A percentile compares a stretch with the other conserved stretches of the same genome.
phyloP scores from a whole-genome alignment of 352 stramenopile genomes.

The Phytophthora sp. region DNA sequence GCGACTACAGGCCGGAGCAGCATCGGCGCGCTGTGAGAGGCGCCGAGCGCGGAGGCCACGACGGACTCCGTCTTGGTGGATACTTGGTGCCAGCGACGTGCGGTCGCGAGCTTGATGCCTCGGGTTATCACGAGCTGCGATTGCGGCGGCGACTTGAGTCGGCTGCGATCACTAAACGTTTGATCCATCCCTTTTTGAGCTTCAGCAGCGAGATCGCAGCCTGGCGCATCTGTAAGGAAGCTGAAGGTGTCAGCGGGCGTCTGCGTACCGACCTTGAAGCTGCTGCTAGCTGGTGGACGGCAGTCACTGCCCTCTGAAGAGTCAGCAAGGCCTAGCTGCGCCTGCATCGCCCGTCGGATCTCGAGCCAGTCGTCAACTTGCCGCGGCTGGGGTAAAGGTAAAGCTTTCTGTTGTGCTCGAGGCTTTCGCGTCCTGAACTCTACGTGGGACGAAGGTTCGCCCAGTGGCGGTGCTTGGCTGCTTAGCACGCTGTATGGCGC shows the following conservation, averaged over 20 bases:
- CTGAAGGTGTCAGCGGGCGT: slow-evolving; percentile 16
- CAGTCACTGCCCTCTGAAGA: background rate
- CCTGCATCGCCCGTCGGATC: slow-evolving; percentile 43
- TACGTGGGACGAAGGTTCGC: slow-evolving; percentile 9
- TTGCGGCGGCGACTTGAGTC: background rate
- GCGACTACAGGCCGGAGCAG: background rate
- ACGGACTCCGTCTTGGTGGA: slow-evolving; percentile 57
- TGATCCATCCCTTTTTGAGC: background rate
- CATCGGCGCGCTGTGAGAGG: slow-evolving; percentile 9
- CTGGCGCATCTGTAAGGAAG: slow-evolving; percentile 33
- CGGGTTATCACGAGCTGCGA: background rate
- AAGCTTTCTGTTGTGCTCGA: slow-evolving; percentile 3
- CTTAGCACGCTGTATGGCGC: slow-evolving; percentile 27
- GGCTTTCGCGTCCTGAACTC: slow-evolving; percentile 24
- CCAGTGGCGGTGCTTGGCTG: slow-evolving; percentile 2
- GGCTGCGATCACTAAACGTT: background rate
- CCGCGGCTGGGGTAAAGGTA: background rate
- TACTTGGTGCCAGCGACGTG: slow-evolving; percentile 48
- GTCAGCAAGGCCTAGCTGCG: slow-evolving; percentile 34
- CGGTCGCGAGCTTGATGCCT: background rate
- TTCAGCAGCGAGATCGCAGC: background rate
- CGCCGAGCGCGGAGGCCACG: slow-evolving; percentile 20
- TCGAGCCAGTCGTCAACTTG: slow-evolving; percentile 41
- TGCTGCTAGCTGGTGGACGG: slow-evolving; percentile 5
- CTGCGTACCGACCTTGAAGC: background rate